Evolutionary conservation across 2,329 filamentous ascomycete species (phyloP), one percentile per base, ranked within the genome.

Genomic region (Verticillium isaacii): DNA sequence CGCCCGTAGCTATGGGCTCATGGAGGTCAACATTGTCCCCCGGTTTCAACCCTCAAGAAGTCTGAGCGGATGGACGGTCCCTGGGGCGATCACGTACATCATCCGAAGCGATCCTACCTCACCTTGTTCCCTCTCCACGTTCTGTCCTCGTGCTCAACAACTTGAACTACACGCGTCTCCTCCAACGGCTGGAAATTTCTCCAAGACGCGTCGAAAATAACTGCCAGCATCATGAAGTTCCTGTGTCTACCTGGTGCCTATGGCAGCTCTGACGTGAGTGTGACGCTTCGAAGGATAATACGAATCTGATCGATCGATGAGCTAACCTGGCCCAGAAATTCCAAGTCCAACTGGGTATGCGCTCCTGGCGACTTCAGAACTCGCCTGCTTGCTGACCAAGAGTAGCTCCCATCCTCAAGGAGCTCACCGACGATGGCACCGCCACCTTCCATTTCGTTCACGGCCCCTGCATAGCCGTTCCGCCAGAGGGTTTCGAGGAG

Each of bases 171-270:
- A 52, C 2, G n/a, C 11, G n/a, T 5, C 19, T 23, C 11, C 8
- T 52, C 19, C 19, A 23, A 23, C 19, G 14, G 45, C 45, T 25
- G 19, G 19, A 25, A 23, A 23, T 11, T 23, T 19, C 12, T 25
- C 7, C 7, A 25, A 23, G 12, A 41, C 37, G 39, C 11, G 45
- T 25, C 29, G 29, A 19, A 8, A 19, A 23, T 5, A 11, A 52
- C 5, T 14, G 8, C 9, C 45, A 52, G 5, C n/a, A 78, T 65
- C 19, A 85, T 86, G 83, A 82, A 76, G 67, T 82, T 86, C 59
- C 71, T 86, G 36, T 86, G 84, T 69, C 75, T 86, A 9, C 83
- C 83, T 37, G 84, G 84, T 64, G 81, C 84, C 25, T 86, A 82
- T 69, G 83, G 84, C 60, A 86, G 82, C 73, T 79, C 82, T 58